A percentile compares a stretch with the other conserved stretches of the same genome.
Conservation (phyloP, 164 flowering plant genomes). For the Vitis cinerea region DNA sequence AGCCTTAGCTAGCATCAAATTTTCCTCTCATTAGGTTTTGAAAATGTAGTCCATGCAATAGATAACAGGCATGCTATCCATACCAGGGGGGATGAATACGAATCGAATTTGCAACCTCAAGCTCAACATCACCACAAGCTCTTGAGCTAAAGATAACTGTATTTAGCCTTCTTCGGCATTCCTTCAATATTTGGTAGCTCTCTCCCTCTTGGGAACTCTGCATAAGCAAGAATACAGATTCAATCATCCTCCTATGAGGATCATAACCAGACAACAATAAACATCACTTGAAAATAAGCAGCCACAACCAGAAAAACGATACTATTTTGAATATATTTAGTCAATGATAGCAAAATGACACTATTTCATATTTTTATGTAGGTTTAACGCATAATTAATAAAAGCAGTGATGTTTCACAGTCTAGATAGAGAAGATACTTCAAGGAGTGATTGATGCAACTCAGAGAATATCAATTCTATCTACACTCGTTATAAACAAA, state of each 20-base stretch:
- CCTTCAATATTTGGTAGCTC: constrained; percentile 12
- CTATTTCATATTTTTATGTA: no score
- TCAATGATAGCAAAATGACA: no score
- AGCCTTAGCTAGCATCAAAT: no score
- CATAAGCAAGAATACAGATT: constrained; percentile 14
- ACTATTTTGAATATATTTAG: no score
- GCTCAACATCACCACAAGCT: constrained; percentile 59
- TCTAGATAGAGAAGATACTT: no score
- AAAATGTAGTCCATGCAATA: no score
- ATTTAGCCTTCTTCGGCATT: constrained; percentile 15
- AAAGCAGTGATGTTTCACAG: no score
- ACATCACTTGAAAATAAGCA: background rate
- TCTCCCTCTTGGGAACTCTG: constrained; percentile 31
- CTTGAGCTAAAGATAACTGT: constrained; percentile 63
- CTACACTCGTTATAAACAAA: no score
- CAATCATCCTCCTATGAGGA: background rate
- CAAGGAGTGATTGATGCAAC: no score
- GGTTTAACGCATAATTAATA: no score
- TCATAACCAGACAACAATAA: background rate
- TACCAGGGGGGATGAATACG: constrained; percentile 80
- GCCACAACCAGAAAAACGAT: background rate
- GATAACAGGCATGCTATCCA: constrained; percentile 3
- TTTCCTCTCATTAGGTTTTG: no score
- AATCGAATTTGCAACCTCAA: constrained; percentile 65
- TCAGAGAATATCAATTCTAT: no score